Evolutionary conservation across 441 rosid species (phyloP).

Genomic region (Melastoma candidum): DNA sequence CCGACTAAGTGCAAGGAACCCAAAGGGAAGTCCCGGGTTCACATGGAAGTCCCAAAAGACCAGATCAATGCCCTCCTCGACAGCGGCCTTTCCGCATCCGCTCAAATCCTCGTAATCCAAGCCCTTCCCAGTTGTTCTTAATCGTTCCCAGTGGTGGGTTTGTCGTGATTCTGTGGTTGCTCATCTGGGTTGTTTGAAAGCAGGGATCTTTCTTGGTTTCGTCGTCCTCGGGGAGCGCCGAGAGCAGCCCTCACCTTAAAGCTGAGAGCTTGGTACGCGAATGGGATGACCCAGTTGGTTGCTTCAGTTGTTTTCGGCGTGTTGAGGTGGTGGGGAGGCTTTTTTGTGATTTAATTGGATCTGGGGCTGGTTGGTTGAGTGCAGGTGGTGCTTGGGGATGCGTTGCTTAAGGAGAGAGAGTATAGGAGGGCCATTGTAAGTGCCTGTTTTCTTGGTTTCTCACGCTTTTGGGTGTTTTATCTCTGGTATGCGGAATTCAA

Average conservation of each 20-base stretch:
- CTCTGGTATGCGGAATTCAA: too few species aligned
- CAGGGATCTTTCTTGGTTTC: constrained; percentile 90
- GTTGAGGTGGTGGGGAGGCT: neutral
- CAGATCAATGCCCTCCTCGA: constrained; percentile 72
- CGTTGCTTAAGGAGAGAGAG: constrained; percentile 72
- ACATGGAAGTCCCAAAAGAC: constrained; percentile 78
- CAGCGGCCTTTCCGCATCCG: constrained; percentile 59
- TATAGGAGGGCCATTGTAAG: constrained; percentile 83
- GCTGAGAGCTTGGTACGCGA: constrained; percentile 75
- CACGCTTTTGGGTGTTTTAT: neutral
- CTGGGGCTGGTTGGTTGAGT: constrained; percentile 2
- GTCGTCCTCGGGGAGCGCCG: constrained; percentile 56
- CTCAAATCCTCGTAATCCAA: constrained; percentile 67
- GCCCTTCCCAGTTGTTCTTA: constrained; percentile 1
- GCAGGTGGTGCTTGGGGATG: constrained; percentile 83
- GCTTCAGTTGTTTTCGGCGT: neutral
- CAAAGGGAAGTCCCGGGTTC: too few species aligned
- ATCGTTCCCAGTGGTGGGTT: neutral
- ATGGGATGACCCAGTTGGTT: neutral
- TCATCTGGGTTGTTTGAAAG: constrained; percentile 1
- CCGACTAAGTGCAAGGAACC: too few species aligned
- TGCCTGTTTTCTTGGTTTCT: neutral
- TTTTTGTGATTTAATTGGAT: constrained; percentile 5
- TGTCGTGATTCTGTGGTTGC: neutral
- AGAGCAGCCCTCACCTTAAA: constrained; percentile 71